phyloP scores from a whole-genome alignment of 2,329 filamentous ascomycete genomes.

The Diaporthe sp. region DNA sequence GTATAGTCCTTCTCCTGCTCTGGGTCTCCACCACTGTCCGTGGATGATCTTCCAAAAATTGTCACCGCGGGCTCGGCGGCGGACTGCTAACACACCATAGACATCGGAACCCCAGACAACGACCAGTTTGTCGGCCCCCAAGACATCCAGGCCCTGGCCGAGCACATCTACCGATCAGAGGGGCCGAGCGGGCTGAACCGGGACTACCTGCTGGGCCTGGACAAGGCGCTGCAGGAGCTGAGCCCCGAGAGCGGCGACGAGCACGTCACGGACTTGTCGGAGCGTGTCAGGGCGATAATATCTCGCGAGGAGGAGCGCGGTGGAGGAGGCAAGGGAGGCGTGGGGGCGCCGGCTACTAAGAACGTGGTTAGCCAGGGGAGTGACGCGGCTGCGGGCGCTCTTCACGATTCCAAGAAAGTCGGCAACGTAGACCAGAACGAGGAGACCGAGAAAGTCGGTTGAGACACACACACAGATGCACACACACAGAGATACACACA shows the following conservation, averaged over 20 bases:
- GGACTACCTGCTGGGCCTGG: slow-evolving; percentile 89
- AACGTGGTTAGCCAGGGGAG: slow-evolving; percentile 2
- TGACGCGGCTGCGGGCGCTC: slow-evolving; percentile 38
- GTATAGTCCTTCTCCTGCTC: neutral
- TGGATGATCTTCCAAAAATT: neutral
- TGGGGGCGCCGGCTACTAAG: slow-evolving; percentile 35
- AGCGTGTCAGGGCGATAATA: slow-evolving; percentile 76
- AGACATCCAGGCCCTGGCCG: slow-evolving; percentile 81
- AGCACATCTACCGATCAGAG: slow-evolving; percentile 81
- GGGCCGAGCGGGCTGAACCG: slow-evolving; percentile 92
- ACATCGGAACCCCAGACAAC: slow-evolving; percentile 95
- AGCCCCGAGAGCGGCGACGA: slow-evolving; percentile 83
- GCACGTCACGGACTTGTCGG: slow-evolving; percentile 87
- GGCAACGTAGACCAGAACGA: slow-evolving; percentile 71
- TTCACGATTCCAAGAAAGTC: slow-evolving; percentile 58
- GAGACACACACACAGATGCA: neutral
- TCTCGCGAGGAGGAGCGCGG: slow-evolving; percentile 46
- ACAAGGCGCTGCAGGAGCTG: slow-evolving; percentile 79
- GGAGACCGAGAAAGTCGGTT: slow-evolving; percentile 64
- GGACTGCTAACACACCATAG: slow-evolving; percentile 76
- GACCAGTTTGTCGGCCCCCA: slow-evolving; percentile 92
- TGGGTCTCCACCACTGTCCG: neutral
- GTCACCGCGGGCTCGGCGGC: neutral
- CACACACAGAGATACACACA: slow-evolving; percentile 23
- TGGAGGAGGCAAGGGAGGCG: slow-evolving; percentile 41